These are phyloP conservation scores for Cardiospermum halicacabum DNA, from an alignment of 345 rosid species.

Conservation along the genomic window DNA sequence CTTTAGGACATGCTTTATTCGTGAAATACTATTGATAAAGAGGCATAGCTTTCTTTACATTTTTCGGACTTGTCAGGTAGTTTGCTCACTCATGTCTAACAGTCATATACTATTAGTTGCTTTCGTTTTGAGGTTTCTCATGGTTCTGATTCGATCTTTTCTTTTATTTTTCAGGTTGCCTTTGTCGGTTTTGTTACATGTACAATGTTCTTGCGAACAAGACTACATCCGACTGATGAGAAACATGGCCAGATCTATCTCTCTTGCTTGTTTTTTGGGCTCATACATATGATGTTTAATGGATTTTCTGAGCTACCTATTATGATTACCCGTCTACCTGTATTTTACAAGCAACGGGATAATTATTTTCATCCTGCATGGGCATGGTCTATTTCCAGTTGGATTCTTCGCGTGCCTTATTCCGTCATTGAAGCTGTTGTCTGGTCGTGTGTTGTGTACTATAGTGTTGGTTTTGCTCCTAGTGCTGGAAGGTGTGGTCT, in stretches of 20 bases:
- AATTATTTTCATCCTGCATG: conserved; percentile 91
- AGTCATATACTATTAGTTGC: not conserved
- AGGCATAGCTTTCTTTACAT: conserved; percentile 73
- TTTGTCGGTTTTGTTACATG: conserved; percentile 79
- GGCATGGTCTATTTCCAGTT: conserved; percentile 81
- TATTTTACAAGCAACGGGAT: conserved; percentile 87
- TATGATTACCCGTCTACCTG: conserved; percentile 79
- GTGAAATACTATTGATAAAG: conserved; percentile 61
- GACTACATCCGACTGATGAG: conserved; percentile 78
- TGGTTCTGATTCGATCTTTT: conserved; percentile 9
- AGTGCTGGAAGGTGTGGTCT: conserved; percentile 67
- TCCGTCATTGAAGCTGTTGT: conserved; percentile 78
- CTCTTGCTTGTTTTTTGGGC: conserved; percentile 75
- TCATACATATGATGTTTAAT: conserved; percentile 87
- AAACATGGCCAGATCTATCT: conserved; percentile 60
- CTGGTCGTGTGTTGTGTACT: conserved; percentile 82
- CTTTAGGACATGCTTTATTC: conserved; percentile 51
- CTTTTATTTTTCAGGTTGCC: conserved; percentile 49
- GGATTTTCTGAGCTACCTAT: conserved; percentile 84
- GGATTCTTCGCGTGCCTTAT: conserved; percentile 80
- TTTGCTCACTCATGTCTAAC: conserved; percentile 7
- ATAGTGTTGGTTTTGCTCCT: conserved; percentile 82
- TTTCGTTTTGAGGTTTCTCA: not conserved
- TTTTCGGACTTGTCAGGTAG: conserved; percentile 81
- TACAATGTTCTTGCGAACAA: conserved; percentile 68